phyloP scores from a whole-genome alignment of 2,329 filamentous ascomycete species.

The Chlorencoelia australis region DNA sequence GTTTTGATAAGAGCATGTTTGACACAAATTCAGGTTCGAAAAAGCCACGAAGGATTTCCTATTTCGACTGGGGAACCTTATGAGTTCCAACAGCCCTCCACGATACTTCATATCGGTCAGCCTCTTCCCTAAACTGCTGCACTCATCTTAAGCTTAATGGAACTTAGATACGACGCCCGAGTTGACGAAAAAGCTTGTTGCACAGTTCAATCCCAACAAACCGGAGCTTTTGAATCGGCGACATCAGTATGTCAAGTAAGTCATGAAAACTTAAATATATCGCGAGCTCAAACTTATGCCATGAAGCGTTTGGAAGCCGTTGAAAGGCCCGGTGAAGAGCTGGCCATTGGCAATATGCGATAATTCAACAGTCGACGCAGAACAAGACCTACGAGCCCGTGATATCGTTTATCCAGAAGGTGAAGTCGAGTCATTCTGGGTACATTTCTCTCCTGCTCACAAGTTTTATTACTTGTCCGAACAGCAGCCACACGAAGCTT shows the following conservation, averaged over 20 bases:
- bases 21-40: conserved; percentile 1
- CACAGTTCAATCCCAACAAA: not conserved
- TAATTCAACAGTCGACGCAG: conserved; percentile 4
- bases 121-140: not conserved
- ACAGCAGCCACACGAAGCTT: conserved; percentile 6
- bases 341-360: conserved; percentile 11
- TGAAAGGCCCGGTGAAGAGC: conserved; percentile 8
- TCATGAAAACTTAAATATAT: conserved; percentile 1
- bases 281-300: not conserved
- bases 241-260: conserved; percentile 5
- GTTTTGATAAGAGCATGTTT: too few species aligned
- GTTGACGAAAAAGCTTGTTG: not conserved
- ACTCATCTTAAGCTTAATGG: not conserved
- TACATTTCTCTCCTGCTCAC: conserved; percentile 5
- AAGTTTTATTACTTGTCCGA: conserved; percentile 11
- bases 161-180: not conserved
- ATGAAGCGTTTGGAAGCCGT: conserved; percentile 11
- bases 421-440: conserved; percentile 8
- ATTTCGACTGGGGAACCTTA: conserved; percentile 7
- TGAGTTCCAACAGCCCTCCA: conserved; percentile 4
- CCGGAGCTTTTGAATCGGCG: not conserved
- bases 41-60: conserved; percentile 5
- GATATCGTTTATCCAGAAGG: conserved; percentile 8
- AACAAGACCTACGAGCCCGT: conserved; percentile 4
- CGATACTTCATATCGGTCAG: conserved; percentile 4